Evolutionary conservation across 1,284 basidiomycete species (phyloP).

Genomic region (Irpex lacteus): DNA sequence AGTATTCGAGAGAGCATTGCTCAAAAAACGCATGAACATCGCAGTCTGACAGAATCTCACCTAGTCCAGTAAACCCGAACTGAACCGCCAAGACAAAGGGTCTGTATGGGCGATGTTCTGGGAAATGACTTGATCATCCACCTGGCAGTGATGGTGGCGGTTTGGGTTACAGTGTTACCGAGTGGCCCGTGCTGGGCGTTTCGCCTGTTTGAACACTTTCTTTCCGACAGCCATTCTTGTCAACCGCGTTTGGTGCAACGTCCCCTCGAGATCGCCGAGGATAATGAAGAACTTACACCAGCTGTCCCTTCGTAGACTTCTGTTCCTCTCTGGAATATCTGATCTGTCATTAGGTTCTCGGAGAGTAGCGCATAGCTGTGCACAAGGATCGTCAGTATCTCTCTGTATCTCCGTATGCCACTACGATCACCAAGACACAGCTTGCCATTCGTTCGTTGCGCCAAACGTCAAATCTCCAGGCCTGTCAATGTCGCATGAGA

Average conservation of each 20-base stretch:
- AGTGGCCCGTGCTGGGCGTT: neutral
- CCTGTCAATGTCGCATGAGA: neutral
- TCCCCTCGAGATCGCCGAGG: no score
- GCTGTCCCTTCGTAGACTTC: no score
- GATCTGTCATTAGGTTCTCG: no score
- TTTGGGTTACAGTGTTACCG: neutral
- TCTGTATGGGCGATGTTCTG: neutral
- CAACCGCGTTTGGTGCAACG: neutral
- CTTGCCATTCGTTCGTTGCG: neutral
- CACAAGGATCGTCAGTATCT: no score
- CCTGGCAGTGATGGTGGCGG: neutral
- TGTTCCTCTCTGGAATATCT: no score
- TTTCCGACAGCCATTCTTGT: neutral
- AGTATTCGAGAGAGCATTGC: neutral
- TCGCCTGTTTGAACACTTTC: neutral
- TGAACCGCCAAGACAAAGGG: neutral
- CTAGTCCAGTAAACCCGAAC: no score
- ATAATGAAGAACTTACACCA: no score
- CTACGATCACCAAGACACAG: neutral
- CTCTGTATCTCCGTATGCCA: neutral
- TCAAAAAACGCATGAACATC: no score
- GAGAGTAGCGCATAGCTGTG: no score
- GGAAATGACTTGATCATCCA: neutral
- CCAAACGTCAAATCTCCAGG: neutral
- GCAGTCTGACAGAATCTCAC: no score